These are phyloP conservation scores for Austroboletus niveus DNA, from an alignment of 1,284 basidiomycete genomes.

Conservation along the genomic window DNA sequence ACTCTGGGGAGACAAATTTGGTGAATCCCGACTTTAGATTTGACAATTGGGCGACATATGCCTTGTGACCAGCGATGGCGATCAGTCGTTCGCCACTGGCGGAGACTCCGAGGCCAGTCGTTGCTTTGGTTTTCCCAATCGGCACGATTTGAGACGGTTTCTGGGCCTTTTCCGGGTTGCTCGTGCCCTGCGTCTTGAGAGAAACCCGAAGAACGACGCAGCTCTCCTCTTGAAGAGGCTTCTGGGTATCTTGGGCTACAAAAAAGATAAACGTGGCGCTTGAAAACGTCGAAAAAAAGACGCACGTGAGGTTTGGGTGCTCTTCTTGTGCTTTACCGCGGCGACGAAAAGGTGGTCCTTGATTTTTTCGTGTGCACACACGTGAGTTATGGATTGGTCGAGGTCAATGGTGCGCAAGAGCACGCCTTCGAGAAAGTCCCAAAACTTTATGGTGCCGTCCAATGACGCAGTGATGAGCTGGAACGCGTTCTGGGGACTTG, in stretches of 20 bases:
- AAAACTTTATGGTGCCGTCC: constrained; percentile 84
- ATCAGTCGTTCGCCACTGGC: constrained; percentile 83
- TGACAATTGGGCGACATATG: constrained; percentile 68
- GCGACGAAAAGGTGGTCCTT: constrained; percentile 72
- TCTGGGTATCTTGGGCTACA: constrained; percentile 6
- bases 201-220: constrained; percentile 60
- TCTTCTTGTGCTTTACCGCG: constrained; percentile 51
- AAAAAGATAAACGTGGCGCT: constrained; percentile 5
- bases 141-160: constrained; percentile 51
- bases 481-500: constrained; percentile 86
- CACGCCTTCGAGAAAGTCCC: constrained; percentile 91
- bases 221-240: constrained; percentile 42
- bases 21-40: constrained; percentile 69
- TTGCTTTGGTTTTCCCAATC: constrained; percentile 69
- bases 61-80: constrained; percentile 77
- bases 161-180: constrained; percentile 41
- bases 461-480: constrained; percentile 87
- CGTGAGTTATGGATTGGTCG: constrained; percentile 68
- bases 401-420: constrained; percentile 75
- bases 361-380: constrained; percentile 68
- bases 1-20: constrained; percentile 80
- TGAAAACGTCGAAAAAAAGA: background rate
- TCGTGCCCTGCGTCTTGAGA: constrained; percentile 47
- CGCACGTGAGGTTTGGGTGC: constrained; percentile 43
- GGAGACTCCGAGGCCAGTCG: constrained; percentile 68